Evolutionary conservation across 2,329 filamentous ascomycete species (phyloP).

Genomic region (Aspergillus quadrilineatus): DNA sequence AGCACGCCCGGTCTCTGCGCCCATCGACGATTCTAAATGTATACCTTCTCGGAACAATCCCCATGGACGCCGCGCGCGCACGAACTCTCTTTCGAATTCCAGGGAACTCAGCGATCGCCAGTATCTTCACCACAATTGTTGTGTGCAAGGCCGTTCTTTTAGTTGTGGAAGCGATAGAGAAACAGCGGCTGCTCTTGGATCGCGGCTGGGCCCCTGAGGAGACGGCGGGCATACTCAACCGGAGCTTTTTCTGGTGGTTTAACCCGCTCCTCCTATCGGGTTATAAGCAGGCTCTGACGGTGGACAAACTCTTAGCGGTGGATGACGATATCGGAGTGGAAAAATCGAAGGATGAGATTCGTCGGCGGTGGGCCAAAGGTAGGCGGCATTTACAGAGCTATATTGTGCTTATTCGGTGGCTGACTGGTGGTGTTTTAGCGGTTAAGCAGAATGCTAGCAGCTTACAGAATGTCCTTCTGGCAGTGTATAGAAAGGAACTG

Average conservation of each 20-base stretch:
- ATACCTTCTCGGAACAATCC: slow-evolving; percentile 43
- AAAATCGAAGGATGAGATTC: no score
- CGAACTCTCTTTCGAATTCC: slow-evolving; percentile 37
- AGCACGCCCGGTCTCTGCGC: slow-evolving; percentile 25
- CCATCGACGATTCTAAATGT: slow-evolving; percentile 30
- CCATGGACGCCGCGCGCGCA: slow-evolving; percentile 44
- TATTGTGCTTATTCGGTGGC: no score
- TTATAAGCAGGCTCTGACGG: not conserved
- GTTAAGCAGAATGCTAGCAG: no score
- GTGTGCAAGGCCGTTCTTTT: slow-evolving; percentile 44
- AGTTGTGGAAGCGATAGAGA: slow-evolving; percentile 45
- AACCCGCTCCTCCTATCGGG: slow-evolving; percentile 18
- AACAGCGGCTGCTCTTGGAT: slow-evolving; percentile 27
- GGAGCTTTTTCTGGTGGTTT: slow-evolving; percentile 39
- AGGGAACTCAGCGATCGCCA: slow-evolving; percentile 31
- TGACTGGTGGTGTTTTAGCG: no score
- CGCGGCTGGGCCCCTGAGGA: slow-evolving; percentile 21
- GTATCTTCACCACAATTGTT: slow-evolving; percentile 37
- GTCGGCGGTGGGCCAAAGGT: no score
- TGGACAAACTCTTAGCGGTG: not conserved
- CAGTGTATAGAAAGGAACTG: no score
- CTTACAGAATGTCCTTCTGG: no score
- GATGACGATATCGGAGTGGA: no score
- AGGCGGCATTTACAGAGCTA: no score
- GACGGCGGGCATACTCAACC: slow-evolving; percentile 28